phyloP scores from a whole-genome alignment of 192 early-diverging fungal species.

The Podila epigama region DNA sequence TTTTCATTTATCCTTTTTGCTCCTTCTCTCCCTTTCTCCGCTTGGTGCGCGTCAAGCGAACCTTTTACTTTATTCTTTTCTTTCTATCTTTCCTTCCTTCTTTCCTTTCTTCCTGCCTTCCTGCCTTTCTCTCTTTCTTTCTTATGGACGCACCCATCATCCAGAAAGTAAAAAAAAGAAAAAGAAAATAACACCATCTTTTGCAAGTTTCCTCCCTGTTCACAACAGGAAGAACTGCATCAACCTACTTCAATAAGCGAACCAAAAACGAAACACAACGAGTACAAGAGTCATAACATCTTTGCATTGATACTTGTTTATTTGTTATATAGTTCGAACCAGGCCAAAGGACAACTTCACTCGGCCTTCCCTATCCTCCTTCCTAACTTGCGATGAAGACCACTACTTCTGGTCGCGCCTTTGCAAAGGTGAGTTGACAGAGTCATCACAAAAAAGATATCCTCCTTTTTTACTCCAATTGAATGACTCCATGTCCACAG shows the following conservation, averaged over 20 bases:
- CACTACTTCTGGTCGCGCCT: conserved; percentile 38
- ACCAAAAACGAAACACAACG: too few species aligned
- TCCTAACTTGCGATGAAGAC: conserved; percentile 31
- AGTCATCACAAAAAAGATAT: neutral
- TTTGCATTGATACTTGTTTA: too few species aligned
- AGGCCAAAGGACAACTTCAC: neutral
- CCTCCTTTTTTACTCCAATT: neutral
- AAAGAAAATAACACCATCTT: too few species aligned
- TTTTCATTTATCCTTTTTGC: neutral
- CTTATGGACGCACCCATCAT: neutral
- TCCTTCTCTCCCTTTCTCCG: neutral
- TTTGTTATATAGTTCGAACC: neutral
- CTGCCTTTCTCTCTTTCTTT: neutral
- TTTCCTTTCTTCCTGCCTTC: neutral
- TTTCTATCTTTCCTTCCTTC: neutral
- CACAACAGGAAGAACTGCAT: too few species aligned
- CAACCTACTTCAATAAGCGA: too few species aligned
- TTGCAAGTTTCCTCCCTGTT: too few species aligned
- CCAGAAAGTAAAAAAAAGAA: neutral
- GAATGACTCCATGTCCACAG: neutral
- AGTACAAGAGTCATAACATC: too few species aligned
- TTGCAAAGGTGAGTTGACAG: conserved; percentile 28
- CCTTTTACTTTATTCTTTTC: neutral
- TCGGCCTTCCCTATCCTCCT: neutral
- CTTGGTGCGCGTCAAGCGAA: neutral